Percentiles rank a stretch among this genome's conserved stretches.
phyloP scores from a whole-genome alignment of 495 filamentous ascomycete genomes.

The Parachaetomium inaequale region DNA sequence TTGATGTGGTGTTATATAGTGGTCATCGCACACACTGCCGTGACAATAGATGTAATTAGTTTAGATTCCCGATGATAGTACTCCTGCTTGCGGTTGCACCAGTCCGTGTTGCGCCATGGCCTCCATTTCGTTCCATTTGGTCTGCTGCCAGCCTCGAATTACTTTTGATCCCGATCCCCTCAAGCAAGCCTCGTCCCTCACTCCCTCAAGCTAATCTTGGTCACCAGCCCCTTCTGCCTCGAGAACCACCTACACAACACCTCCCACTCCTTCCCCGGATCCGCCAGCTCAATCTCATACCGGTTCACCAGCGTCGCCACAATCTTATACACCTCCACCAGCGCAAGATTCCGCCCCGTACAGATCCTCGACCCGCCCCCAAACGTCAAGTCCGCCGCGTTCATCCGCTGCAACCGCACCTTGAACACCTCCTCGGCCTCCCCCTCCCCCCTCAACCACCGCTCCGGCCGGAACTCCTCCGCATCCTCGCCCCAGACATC shows the following conservation, averaged over 20 bases:
- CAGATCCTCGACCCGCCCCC: conserved; percentile 60
- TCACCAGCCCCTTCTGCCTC: conserved; percentile 17
- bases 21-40: no score
- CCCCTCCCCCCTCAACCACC: conserved; percentile 36
- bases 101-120: no score
- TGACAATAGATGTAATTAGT: no score
- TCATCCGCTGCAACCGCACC: conserved; percentile 21
- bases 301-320: conserved; percentile 55
- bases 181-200: not conserved
- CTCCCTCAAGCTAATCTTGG: conserved; percentile 1
- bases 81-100: no score
- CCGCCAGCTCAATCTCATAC: conserved; percentile 40
- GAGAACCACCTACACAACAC: conserved; percentile 17
- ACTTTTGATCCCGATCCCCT: no score
- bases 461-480: conserved; percentile 50
- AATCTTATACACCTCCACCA: conserved; percentile 63
- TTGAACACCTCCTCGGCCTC: conserved; percentile 26
- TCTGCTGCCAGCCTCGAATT: no score
- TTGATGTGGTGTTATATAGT: no score
- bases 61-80: no score
- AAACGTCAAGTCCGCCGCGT: conserved; percentile 43
- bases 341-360: conserved; percentile 59
- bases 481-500: conserved; percentile 48
- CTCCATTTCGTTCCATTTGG: no score
- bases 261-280: conserved; percentile 22